phyloP scores from a whole-genome alignment of 1,284 basidiomycete genomes.

The Polyporus tsugae region DNA sequence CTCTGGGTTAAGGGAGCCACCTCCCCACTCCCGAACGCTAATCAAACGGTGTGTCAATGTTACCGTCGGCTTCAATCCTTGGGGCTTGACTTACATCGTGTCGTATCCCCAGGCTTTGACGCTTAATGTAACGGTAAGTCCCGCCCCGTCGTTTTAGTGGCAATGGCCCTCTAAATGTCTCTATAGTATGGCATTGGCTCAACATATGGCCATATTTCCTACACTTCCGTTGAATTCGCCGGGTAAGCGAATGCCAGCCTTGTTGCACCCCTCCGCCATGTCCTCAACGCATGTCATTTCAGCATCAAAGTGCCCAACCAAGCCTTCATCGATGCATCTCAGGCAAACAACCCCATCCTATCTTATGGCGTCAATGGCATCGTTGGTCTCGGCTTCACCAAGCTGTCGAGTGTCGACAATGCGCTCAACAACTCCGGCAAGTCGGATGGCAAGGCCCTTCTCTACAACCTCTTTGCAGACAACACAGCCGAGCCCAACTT shows the following conservation, averaged over 20 bases:
- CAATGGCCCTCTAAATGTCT: not conserved
- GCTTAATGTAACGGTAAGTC: constrained; percentile 68
- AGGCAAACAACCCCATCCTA: constrained; percentile 73
- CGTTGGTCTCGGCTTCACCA: constrained; percentile 79
- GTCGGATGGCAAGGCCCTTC: constrained; percentile 68
- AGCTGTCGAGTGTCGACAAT: constrained; percentile 72
- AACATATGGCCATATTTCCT: constrained; percentile 69
- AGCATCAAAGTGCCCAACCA: constrained; percentile 73
- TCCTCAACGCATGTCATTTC: not conserved
- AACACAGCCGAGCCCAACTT: constrained; percentile 78
- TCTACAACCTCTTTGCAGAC: constrained; percentile 77
- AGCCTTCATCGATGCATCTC: constrained; percentile 70
- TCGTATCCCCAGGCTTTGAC: constrained; percentile 46
- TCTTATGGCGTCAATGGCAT: constrained; percentile 77
- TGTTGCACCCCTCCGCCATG: not conserved
- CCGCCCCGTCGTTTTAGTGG: not conserved
- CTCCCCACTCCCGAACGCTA: constrained; percentile 60
- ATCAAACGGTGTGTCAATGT: constrained; percentile 59
- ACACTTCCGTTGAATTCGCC: constrained; percentile 70
- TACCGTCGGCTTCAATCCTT: not conserved
- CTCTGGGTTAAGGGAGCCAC: constrained; percentile 71
- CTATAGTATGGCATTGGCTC: constrained; percentile 82
- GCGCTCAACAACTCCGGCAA: constrained; percentile 63
- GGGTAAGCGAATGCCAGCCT: constrained; percentile 52
- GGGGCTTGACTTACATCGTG: not conserved